A percentile compares a stretch with the other conserved stretches of the same genome.
Conservation (phyloP, 2,329 filamentous ascomycete genomes). For the Knufia petricola region DNA sequence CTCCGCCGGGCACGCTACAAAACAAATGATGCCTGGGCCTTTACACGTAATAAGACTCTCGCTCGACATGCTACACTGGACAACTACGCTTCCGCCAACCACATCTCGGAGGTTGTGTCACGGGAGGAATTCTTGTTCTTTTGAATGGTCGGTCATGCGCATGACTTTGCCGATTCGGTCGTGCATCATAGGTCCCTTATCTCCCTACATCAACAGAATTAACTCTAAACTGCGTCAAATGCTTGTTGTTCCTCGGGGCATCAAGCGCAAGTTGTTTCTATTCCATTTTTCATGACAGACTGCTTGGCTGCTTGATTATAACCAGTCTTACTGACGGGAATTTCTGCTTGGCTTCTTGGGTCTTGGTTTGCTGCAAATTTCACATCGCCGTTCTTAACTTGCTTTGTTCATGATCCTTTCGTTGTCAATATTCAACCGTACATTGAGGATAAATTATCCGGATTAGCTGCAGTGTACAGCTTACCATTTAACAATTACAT, state of each 20-base stretch:
- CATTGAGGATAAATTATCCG: neutral
- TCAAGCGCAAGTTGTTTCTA: neutral
- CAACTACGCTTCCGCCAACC: neutral
- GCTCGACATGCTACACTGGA: neutral
- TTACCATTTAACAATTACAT: too few species aligned
- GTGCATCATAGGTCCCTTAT: neutral
- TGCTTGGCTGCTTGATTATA: conserved; percentile 3
- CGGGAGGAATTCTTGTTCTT: neutral
- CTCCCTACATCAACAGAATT: neutral
- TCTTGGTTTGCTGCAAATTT: neutral
- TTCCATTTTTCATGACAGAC: neutral
- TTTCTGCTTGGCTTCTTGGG: conserved; percentile 7
- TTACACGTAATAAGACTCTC: neutral
- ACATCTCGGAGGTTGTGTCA: neutral
- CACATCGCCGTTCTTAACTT: neutral
- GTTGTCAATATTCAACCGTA: neutral
- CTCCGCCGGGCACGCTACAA: neutral
- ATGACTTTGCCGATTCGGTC: neutral
- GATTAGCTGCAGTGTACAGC: too few species aligned
- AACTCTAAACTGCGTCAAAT: conserved; percentile 3
- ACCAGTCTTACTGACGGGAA: neutral
- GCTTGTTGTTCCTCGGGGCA: conserved; percentile 4
- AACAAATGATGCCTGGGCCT: too few species aligned
- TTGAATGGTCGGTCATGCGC: neutral
- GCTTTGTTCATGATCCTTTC: neutral